Evolutionary conservation across 2,329 filamentous ascomycete species (phyloP), one percentile per base, ranked within the genome.

Genomic region (Fusarium sp.): DNA sequence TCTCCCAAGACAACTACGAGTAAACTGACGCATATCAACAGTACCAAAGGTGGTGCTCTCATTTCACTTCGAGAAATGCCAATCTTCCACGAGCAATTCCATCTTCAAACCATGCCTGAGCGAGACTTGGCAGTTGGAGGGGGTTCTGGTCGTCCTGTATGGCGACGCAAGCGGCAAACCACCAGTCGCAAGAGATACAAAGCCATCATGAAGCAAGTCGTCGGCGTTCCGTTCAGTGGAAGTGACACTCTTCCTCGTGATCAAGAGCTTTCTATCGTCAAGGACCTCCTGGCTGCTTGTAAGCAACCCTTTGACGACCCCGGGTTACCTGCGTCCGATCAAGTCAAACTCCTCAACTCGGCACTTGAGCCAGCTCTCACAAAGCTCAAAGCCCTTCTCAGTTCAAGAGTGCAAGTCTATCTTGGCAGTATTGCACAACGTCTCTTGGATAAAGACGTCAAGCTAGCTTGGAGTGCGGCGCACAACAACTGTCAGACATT

Each of bases 401-500:
- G 43, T 1, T 43, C 53, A 2, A 61, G 71, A 1, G 42, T 78
- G 1, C 60, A 63, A 34, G 42, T 68, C 2, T 78, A 77, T 54
- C 60, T 79, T 2, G 13, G 40, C 8, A 75, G 70, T 45, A 71
- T 79, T 32, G 67, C 65, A 2, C 35, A 54, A 6, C 65, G 68
- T 11, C 68, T 79, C 1, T 54, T 76, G 5, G 59, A 74, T 28
- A 68, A 68, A 9, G 45, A 58, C 2, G 60, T 67, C 7, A 58
- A 68, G 4, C 49, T 78, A 3, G 40, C 63, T 12, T 79, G 77
- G 78, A 70, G 64, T 15, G 50, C 65, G 34, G 67, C 53, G 11
- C 62, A 46, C 7, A 79, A 79, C 54, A 78, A 77, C 52, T 79
- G 75, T 40, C 75, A 78, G 53, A 69, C 45, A 1, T 79, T 79